phyloP scores from a whole-genome alignment of 1,284 basidiomycete species.

The Trametes pubescens region DNA sequence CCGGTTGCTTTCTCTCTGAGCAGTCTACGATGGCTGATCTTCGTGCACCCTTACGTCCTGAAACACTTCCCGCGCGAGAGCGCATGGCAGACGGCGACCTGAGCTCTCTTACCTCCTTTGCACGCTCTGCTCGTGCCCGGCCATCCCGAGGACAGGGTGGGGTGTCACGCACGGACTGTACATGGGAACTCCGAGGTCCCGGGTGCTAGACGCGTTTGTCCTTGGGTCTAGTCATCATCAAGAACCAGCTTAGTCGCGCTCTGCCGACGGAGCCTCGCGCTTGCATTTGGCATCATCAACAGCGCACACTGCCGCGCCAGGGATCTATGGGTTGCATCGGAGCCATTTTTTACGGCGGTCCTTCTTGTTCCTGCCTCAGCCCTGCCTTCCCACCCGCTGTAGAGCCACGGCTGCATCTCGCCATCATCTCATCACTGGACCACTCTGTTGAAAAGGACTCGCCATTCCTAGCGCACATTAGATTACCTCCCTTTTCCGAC shows the following conservation, averaged over 20 bases:
- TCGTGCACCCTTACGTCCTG: not conserved
- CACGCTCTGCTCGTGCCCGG: not conserved
- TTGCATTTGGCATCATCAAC: slow-evolving; percentile 16
- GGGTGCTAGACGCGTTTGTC: slow-evolving; percentile 1
- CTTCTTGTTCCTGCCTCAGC: not conserved
- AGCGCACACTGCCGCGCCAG: slow-evolving; percentile 9
- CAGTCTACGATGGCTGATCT: not conserved
- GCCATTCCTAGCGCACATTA: not conserved
- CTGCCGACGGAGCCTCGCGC: slow-evolving; percentile 22
- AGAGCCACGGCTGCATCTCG: slow-evolving; percentile 14
- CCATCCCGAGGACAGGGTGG: slow-evolving; percentile 2
- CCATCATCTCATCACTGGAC: slow-evolving; percentile 8
- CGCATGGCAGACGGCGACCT: slow-evolving; percentile 1
- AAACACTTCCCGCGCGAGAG: slow-evolving; percentile 1
- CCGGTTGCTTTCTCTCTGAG: slow-evolving; percentile 1
- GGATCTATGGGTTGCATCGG: slow-evolving; percentile 10
- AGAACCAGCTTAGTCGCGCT: slow-evolving; percentile 15
- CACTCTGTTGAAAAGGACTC: slow-evolving; percentile 6
- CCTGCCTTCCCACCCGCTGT: slow-evolving; percentile 11
- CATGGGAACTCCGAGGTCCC: not conserved
- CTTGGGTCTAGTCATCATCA: slow-evolving; percentile 15
- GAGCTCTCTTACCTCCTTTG: not conserved
- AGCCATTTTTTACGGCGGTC: slow-evolving; percentile 6
- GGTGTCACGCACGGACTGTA: not conserved
- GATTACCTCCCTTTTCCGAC: not conserved